A percentile compares a stretch with the other conserved stretches of the same genome.
phyloP scores from a whole-genome alignment of 75 land plant genomes.

The Picea sitchensis region DNA sequence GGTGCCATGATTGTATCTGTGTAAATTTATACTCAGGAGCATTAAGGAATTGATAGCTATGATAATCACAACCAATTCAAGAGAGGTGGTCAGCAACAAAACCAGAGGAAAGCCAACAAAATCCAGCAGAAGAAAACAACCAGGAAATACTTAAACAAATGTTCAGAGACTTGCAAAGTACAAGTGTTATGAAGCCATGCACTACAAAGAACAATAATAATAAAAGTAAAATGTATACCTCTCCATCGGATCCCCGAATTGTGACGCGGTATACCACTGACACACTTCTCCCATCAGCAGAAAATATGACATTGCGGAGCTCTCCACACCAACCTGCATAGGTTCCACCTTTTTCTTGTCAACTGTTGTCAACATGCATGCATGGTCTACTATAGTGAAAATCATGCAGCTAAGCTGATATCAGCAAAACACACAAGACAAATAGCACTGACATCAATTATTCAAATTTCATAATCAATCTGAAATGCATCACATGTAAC shows the following conservation, averaged over 20 bases:
- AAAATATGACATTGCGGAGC: slow-evolving; percentile 72
- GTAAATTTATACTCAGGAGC: not conserved
- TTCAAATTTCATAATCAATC: too few species aligned
- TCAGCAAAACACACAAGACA: too few species aligned
- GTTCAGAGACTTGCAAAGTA: not conserved
- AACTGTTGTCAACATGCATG: too few species aligned
- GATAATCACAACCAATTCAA: not conserved
- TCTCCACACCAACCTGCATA: slow-evolving; percentile 96
- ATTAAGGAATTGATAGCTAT: not conserved
- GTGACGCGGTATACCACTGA: slow-evolving; percentile 97
- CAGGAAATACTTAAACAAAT: not conserved
- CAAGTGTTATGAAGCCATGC: not conserved
- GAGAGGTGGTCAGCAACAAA: not conserved
- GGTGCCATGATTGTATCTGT: not conserved
- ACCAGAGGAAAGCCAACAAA: not conserved
- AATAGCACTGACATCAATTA: too few species aligned
- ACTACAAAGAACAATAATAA: not conserved
- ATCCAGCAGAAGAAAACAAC: not conserved
- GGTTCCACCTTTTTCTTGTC: too few species aligned
- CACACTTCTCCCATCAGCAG: slow-evolving; percentile 70
- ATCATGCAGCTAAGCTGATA: too few species aligned
- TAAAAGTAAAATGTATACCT: slow-evolving; percentile 42
- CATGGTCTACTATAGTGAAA: too few species aligned
- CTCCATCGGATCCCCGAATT: slow-evolving; percentile 92
- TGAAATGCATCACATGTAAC: too few species aligned